Conservation (phyloP, 768 basidiomycete genomes). For the Termitomyces sp. region DNA sequence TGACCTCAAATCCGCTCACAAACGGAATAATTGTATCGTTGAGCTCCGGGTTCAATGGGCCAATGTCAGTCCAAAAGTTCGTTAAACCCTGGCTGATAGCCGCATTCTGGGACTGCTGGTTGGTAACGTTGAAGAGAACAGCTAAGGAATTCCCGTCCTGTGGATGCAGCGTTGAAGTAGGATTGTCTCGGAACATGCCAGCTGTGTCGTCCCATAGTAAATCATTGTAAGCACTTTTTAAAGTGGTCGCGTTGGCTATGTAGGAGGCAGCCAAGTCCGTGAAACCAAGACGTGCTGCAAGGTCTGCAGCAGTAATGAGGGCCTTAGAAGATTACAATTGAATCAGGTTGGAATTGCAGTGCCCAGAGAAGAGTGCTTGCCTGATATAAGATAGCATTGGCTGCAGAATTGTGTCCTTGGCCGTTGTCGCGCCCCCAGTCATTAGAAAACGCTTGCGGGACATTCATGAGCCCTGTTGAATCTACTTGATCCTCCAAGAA, state of each 20-base stretch:
- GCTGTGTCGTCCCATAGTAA: constrained; percentile 39
- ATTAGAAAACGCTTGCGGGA: constrained; percentile 36
- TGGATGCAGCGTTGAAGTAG: constrained; percentile 36
- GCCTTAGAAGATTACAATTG: constrained; percentile 20
- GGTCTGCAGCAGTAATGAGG: constrained; percentile 32
- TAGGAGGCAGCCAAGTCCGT: constrained; percentile 23
- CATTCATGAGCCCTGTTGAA: constrained; percentile 35
- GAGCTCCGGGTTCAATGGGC: constrained; percentile 45
- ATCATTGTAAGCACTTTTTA: constrained; percentile 40
- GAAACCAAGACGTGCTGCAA: constrained; percentile 29
- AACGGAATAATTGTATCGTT: constrained; percentile 52
- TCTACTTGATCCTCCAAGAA: constrained; percentile 42
- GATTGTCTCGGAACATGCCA: constrained; percentile 49
- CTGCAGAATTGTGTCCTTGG: constrained; percentile 44
- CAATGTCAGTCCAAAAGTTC: constrained; percentile 46
- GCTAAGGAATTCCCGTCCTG: constrained; percentile 52
- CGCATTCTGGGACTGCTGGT: constrained; percentile 32
- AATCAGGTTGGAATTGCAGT: neutral
- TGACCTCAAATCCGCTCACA: constrained; percentile 47
- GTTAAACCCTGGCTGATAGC: constrained; percentile 42
- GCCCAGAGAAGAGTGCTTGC: constrained; percentile 17
- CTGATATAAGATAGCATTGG: constrained; percentile 43
- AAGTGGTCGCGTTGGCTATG: constrained; percentile 30
- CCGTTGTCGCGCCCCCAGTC: constrained; percentile 49
- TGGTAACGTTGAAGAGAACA: constrained; percentile 44